A percentile compares a stretch with the other conserved stretches of the same genome.
Conservation (phyloP, 2,329 filamentous ascomycete species). For the Sclerotinia borealis region DNA sequence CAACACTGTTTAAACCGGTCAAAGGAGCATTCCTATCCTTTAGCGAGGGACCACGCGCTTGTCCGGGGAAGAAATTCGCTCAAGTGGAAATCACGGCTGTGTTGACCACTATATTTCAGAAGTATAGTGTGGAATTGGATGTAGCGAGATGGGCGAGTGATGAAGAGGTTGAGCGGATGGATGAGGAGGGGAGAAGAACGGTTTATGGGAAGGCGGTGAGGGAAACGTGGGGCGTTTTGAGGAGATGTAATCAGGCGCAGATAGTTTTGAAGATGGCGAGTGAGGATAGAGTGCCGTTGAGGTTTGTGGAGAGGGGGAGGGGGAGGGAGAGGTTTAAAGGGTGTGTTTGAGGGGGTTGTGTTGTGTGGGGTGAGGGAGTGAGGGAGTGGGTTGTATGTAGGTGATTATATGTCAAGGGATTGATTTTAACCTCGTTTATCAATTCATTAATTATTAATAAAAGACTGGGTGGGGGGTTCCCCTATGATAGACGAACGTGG, state of each 20-base stretch:
- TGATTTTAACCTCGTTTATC: too few relatives aligned
- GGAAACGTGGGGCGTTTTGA: conserved; percentile 19
- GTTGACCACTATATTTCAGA: conserved; percentile 25
- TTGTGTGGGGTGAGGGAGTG: too few relatives aligned
- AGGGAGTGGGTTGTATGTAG: too few relatives aligned
- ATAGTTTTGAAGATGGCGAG: conserved; percentile 24
- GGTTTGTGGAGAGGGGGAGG: conserved; percentile 27
- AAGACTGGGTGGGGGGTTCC: too few relatives aligned
- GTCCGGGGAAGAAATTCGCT: conserved; percentile 34
- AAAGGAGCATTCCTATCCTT: conserved; percentile 33
- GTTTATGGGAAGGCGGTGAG: conserved; percentile 23
- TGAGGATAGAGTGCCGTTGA: conserved; percentile 22
- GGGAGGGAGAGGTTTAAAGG: conserved; percentile 26
- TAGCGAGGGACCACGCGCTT: conserved; percentile 35
- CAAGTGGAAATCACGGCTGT: conserved; percentile 34
- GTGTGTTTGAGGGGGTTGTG: background rate
- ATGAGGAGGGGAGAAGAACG: conserved; percentile 16
- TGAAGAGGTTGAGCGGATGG: conserved; percentile 24
- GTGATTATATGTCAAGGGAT: background rate
- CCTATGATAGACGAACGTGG: too few relatives aligned
- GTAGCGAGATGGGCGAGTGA: conserved; percentile 28
- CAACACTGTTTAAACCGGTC: conserved; percentile 24
- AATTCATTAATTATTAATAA: too few relatives aligned
- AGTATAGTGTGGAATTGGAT: conserved; percentile 28
- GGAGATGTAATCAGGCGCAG: conserved; percentile 16